Evolutionary conservation across 106 monocot species (phyloP), one percentile per base, ranked within the genome.

Genomic region (Phalaenopsis equestris): DNA sequence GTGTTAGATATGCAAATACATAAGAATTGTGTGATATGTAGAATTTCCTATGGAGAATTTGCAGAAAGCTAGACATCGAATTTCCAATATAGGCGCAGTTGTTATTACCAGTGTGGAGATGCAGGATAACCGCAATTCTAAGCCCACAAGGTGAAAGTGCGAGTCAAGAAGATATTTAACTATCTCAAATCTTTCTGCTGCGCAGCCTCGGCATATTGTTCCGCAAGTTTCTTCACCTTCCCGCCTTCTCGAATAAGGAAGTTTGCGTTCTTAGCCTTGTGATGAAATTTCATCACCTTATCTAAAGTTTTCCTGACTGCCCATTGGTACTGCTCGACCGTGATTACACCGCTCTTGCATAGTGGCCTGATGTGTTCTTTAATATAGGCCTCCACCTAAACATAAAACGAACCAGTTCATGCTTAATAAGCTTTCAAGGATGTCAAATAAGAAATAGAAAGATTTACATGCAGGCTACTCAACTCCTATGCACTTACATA

Each of bases 351-450:
- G 61, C 94, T 97, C 80, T 94, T 97, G 88, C 92, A 97, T 41
- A 97, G 83, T 23, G 94, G 97, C 67, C 97, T 86, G 73, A 97
- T 86, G 84, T 97, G 94, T 75, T 92, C 97, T 86, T 97, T 97
- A 45, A 97, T 76, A 75, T 90, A 94, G 8, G 86, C 85, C 79
- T 96, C 96, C 65, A 96, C 93, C 96, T 96, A 80, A 41, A 88
- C 37, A 75, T 11, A 74, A 5, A 82, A 4, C 6, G 49, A 45
- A 64, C 14, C 0, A 61, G 45, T 24, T 76, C 8, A 74, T 41
- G 11, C 38, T 70, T 70, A 5, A 0, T 30, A 30, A 30, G 30
- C 30, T 30, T 30, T 30, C 30, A 30, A 30, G 30, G 10, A 68
- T 17, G 15, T 4, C 15, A 57, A 57, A 30, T 30, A 30, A 30